Base-by-base conservation (phyloP, 169 alveolate species). In the Fabrea salina region DNA sequence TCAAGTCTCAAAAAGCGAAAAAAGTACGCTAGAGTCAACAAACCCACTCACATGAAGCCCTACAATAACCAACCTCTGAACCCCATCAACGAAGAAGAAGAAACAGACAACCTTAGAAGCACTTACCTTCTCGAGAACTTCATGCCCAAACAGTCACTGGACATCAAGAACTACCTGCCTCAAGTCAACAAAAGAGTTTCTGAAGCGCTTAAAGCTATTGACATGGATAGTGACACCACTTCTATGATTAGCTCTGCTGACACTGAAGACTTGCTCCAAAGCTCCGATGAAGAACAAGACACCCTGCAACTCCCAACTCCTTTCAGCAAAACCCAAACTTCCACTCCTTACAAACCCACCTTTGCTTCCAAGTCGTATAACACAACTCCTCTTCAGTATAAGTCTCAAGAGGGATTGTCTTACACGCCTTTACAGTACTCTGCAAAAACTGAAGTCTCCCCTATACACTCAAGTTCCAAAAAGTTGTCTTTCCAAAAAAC, bases 1-100 rank as follows among this genome's bases (percentile, higher is more conserved):
- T 61, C 74, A 61, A n/a, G 41, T n/a, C 53, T 61, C 3, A 61
- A 61, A 27, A 61, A 61, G 39, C 32, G 49, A n/a, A 61, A 61
- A 61, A 61, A 61, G 25, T n/a, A 47, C 16, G 27, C 19, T 25
- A 47, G 19, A 47, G 56, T 8, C 1, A 61, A 61, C 53, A 16
- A 13, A 13, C 74, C 74, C 16, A 8, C 50, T 8, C 49, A 61
- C 54, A 32, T 61, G 74, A 61, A 61, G 50, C 74, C 74, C 39
- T 51, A 35, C 39, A 47, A 61, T 61, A n/a, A 47, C 16, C 32
- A 47, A 0, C 74, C 74, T 11, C 32, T 61, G 49, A 61, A 61
- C 16, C 32, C 39, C 1, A 61, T 61, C 13, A 13, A 61, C 16
- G 74, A 61, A 61, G 74, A 61, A 37, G 74, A 61, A 13, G 74